A percentile compares a stretch with the other conserved stretches of the same genome.
Evolutionary conservation across 2,329 filamentous ascomycete species (phyloP).

Genomic region (Fusarium verticillioides): DNA sequence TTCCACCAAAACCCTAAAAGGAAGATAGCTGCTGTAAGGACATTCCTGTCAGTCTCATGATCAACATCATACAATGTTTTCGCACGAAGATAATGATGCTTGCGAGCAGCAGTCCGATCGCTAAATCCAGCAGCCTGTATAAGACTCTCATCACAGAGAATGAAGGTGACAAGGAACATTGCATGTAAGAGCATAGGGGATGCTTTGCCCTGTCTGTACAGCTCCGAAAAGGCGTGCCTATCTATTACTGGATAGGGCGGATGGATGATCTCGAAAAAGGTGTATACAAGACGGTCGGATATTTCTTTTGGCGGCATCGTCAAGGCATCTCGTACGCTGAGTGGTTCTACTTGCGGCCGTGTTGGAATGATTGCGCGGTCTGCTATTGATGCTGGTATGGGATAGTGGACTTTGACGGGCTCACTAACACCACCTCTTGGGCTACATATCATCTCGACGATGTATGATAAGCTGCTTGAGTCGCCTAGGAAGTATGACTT

Average conservation of each 20-base stretch:
- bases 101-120: constrained; percentile 27
- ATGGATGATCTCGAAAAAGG: constrained; percentile 20
- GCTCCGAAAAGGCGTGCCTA: neutral
- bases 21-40: constrained; percentile 11
- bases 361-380: constrained; percentile 14
- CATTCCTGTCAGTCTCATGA: constrained; percentile 16
- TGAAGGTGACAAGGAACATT: constrained; percentile 21
- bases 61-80: constrained; percentile 32
- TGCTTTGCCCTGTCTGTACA: neutral
- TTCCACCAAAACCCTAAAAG: constrained; percentile 37
- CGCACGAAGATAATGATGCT: constrained; percentile 27
- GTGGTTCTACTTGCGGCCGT: constrained; percentile 2
- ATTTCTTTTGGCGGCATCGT: constrained; percentile 6
- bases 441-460: constrained; percentile 34
- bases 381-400: constrained; percentile 30
- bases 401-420: constrained; percentile 37
- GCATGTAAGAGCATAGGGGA: constrained; percentile 19
- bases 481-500: constrained; percentile 24
- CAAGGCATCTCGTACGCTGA: constrained; percentile 16
- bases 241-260: constrained; percentile 27
- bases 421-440: constrained; percentile 24
- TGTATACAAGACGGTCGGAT: constrained; percentile 16
- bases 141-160: constrained; percentile 15
- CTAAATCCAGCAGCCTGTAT: constrained; percentile 20
- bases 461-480: constrained; percentile 33